Percentiles rank a stretch among this genome's conserved stretches.
Evolutionary conservation across 1,284 basidiomycete genomes (phyloP).

Genomic region (Abortiporus biennis): DNA sequence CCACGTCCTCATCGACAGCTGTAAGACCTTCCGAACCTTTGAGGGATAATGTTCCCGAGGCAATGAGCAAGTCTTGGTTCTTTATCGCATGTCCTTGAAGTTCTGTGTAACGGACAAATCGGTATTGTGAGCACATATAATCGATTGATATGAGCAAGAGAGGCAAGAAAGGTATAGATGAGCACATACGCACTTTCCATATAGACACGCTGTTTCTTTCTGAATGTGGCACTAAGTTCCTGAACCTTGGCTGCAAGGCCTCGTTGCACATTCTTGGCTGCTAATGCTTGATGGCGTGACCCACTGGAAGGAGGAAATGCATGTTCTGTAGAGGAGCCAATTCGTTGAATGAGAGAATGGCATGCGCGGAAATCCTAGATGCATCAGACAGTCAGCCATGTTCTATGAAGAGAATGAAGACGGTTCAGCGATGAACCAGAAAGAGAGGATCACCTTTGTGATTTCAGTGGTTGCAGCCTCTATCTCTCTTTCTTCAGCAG

Average conservation of each 20-base stretch:
- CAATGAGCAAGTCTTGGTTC: slow-evolving; percentile 86
- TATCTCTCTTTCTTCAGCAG: slow-evolving; percentile 91
- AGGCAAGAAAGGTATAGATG: background rate
- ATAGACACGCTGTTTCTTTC: slow-evolving; percentile 96
- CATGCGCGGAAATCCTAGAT: slow-evolving; percentile 80
- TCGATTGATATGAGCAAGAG: slow-evolving; percentile 16
- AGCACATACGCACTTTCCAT: slow-evolving; percentile 79
- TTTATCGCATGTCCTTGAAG: slow-evolving; percentile 92
- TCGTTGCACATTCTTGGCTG: slow-evolving; percentile 95
- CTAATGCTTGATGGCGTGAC: slow-evolving; percentile 54
- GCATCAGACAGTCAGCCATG: background rate
- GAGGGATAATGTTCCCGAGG: slow-evolving; percentile 78
- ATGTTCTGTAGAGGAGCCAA: slow-evolving; percentile 37
- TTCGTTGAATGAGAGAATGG: slow-evolving; percentile 74
- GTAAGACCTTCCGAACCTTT: slow-evolving; percentile 75
- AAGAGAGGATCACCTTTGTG: slow-evolving; percentile 57
- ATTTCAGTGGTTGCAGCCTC: slow-evolving; percentile 84
- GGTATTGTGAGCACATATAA: slow-evolving; percentile 14
- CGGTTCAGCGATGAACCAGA: slow-evolving; percentile 12
- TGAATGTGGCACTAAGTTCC: slow-evolving; percentile 87
- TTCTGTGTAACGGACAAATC: slow-evolving; percentile 40
- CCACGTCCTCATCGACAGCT: slow-evolving; percentile 82
- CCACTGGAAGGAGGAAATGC: slow-evolving; percentile 42
- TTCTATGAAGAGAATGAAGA: background rate
- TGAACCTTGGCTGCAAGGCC: slow-evolving; percentile 94